A percentile compares a stretch with the other conserved stretches of the same genome.
phyloP scores from a whole-genome alignment of 352 stramenopile species.

The Peronospora farinosa region DNA sequence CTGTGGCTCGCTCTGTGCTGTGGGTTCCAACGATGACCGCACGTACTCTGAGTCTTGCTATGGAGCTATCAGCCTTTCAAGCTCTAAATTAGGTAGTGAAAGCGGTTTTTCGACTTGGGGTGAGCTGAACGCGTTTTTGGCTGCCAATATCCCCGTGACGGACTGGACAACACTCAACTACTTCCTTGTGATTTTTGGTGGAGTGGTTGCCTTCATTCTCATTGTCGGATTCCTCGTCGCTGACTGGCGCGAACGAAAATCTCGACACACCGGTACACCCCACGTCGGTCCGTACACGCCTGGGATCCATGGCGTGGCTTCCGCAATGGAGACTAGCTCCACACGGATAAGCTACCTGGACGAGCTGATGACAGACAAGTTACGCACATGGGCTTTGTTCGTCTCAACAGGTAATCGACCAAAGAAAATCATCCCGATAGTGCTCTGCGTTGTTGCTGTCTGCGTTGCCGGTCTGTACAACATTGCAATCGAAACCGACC shows the following conservation, averaged over 20 bases:
- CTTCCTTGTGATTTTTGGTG: conserved; percentile 44
- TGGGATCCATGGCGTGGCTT: conserved; percentile 17
- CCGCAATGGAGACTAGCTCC: conserved; percentile 15
- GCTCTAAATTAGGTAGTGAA: conserved; percentile 16
- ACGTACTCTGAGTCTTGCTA: conserved; percentile 42
- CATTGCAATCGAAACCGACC: conserved; percentile 51
- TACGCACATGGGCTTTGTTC: conserved; percentile 38
- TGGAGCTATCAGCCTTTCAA: conserved; percentile 15
- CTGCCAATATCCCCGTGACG: conserved; percentile 31
- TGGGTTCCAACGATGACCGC: conserved; percentile 30
- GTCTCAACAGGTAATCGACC: conserved; percentile 36
- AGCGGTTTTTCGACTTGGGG: conserved; percentile 30
- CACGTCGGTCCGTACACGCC: conserved; percentile 24
- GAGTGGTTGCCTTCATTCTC: conserved; percentile 29
- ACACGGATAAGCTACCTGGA: conserved; percentile 37
- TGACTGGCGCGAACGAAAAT: conserved; percentile 27
- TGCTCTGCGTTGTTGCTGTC: conserved; percentile 33
- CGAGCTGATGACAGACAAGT: conserved; percentile 35
- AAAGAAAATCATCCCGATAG: conserved; percentile 34
- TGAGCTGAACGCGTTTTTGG: conserved; percentile 34
- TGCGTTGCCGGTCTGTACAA: conserved; percentile 35
- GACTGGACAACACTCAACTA: conserved; percentile 46
- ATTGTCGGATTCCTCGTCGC: conserved; percentile 39
- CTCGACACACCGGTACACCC: conserved; percentile 18
- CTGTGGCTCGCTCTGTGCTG: conserved; percentile 43